These are phyloP conservation scores for Oldenlandia corymbosa DNA, from an alignment of 257 asterid genomes.

Conservation along the genomic window DNA sequence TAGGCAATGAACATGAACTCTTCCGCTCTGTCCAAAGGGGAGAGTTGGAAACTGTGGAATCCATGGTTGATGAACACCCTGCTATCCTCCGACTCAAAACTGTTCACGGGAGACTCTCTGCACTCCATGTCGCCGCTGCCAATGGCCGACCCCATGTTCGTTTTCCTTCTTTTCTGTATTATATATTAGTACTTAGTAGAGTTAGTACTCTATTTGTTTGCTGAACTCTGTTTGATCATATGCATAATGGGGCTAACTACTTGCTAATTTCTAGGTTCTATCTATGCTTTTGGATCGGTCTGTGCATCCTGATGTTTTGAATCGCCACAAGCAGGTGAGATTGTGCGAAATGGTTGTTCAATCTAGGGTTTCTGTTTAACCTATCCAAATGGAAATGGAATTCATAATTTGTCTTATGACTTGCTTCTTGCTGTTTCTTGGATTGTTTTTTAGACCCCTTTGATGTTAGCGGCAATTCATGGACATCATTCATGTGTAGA, in stretches of 20 bases:
- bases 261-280: constrained; percentile 45
- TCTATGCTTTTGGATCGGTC: constrained; percentile 62
- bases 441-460: constrained; percentile 56
- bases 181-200: too few relatives aligned
- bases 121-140: constrained; percentile 69
- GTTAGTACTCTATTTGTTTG: constrained; percentile 2
- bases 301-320: constrained; percentile 58
- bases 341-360: neutral
- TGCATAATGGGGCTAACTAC: constrained; percentile 3
- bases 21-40: constrained; percentile 67
- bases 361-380: neutral
- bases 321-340: constrained; percentile 77
- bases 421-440: constrained; percentile 9
- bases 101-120: constrained; percentile 41
- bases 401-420: neutral
- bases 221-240: neutral
- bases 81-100: constrained; percentile 34
- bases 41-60: constrained; percentile 47
- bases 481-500: constrained; percentile 64
- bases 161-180: constrained; percentile 5
- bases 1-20: constrained; percentile 34
- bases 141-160: constrained; percentile 68
- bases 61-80: constrained; percentile 51
- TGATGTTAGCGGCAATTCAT: constrained; percentile 83
- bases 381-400: neutral